Evolutionary conservation across 2,329 filamentous ascomycete species (phyloP).

Genomic region (Myriosclerotinia duriaeana): DNA sequence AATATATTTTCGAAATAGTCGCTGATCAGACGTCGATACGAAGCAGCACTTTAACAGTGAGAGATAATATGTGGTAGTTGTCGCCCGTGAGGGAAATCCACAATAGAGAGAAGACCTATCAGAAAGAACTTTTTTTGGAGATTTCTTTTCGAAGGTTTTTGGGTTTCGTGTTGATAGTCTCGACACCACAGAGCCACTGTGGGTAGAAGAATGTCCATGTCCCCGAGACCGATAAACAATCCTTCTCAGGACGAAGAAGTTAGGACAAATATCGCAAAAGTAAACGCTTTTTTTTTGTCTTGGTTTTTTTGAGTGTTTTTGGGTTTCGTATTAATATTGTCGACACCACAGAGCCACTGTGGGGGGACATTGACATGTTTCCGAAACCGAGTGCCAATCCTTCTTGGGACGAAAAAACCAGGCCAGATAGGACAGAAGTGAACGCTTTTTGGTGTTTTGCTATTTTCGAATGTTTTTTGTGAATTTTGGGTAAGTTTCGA

Average conservation of each 20-base stretch:
- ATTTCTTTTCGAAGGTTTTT: not conserved
- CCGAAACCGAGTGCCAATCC: not conserved
- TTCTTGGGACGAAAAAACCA: not conserved
- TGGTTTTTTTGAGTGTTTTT: not conserved
- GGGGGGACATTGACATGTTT: not conserved
- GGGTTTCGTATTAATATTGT: not conserved
- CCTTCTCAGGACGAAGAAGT: not conserved
- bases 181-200: not conserved
- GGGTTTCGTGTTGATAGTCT: not conserved
- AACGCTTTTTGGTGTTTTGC: not conserved
- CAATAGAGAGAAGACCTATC: not conserved
- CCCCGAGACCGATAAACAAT: not conserved
- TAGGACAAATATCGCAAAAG: no score
- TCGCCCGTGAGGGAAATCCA: not conserved
- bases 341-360: not conserved
- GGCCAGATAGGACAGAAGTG: not conserved
- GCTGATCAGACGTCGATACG: not conserved
- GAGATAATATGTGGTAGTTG: not conserved
- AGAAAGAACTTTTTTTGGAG: not conserved
- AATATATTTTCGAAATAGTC: not conserved
- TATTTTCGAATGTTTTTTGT: not conserved
- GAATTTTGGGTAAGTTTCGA: not conserved
- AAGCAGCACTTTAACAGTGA: no score
- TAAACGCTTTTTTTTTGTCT: no score
- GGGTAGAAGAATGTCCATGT: not conserved